Conservation (phyloP, 2,329 filamentous ascomycete genomes). For the Calonectria hongkongensis region DNA sequence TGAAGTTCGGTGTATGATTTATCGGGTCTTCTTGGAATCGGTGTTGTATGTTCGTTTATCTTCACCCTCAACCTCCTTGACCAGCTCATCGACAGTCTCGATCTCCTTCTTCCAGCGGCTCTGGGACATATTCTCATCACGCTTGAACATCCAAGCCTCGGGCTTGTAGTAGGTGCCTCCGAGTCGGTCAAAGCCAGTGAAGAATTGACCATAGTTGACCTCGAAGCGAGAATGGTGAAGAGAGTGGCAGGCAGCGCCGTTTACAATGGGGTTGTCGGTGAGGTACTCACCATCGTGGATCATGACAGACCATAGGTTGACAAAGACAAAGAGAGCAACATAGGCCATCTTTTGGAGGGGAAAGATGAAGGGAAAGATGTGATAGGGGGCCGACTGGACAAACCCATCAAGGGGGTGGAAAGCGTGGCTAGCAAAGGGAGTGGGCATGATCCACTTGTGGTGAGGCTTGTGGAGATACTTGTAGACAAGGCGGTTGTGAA, state of each 20-base stretch:
- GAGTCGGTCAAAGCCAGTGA: slow-evolving; percentile 91
- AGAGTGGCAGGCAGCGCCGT: slow-evolving; percentile 92
- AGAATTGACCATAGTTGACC: slow-evolving; percentile 94
- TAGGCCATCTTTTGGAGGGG: slow-evolving; percentile 94
- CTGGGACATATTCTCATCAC: slow-evolving; percentile 89
- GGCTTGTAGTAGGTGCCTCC: slow-evolving; percentile 91
- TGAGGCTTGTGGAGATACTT: slow-evolving; percentile 96
- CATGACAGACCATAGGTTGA: slow-evolving; percentile 98
- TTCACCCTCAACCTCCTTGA: slow-evolving; percentile 80
- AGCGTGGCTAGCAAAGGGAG: slow-evolving; percentile 92
- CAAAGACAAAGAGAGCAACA: slow-evolving; percentile 89
- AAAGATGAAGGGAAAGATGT: slow-evolving; percentile 94
- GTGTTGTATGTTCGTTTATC: slow-evolving; percentile 70
- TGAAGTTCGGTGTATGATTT: slow-evolving; percentile 13
- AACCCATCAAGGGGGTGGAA: slow-evolving; percentile 97
- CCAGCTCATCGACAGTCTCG: slow-evolving; percentile 84
- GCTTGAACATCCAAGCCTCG: slow-evolving; percentile 88
- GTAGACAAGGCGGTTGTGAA: slow-evolving; percentile 87
- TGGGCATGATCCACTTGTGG: slow-evolving; percentile 99
- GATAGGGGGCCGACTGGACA: slow-evolving; percentile 91
- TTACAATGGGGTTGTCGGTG: slow-evolving; percentile 91
- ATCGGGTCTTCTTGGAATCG: slow-evolving; percentile 66
- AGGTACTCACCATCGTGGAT: slow-evolving; percentile 98
- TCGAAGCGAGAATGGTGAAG: slow-evolving; percentile 78
- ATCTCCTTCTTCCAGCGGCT: slow-evolving; percentile 87